Conservation (phyloP, 2,329 filamentous ascomycete genomes). For the Botrytis porri region DNA sequence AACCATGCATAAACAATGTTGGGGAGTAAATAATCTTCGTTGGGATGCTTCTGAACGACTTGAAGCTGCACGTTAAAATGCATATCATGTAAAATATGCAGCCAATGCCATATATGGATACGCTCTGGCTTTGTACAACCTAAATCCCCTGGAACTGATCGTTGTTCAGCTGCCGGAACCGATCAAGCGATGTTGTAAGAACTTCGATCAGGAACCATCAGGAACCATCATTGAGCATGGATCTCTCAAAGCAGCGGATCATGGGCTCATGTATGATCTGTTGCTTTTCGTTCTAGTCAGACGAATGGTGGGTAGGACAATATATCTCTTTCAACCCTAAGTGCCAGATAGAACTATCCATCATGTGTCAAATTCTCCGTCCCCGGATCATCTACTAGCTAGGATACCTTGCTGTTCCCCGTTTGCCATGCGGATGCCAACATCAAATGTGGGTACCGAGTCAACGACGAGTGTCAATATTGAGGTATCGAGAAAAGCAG, state of each 20-base stretch:
- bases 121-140: neutral
- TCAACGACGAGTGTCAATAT: conserved; percentile 1
- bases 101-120: neutral
- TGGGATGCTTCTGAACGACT: neutral
- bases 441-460: conserved; percentile 5
- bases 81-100: conserved; percentile 2
- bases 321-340: neutral
- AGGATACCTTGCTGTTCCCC: conserved; percentile 7
- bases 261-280: neutral
- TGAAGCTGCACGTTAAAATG: neutral
- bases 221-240: neutral
- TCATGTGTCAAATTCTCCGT: neutral
- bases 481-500: neutral
- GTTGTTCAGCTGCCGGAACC: neutral
- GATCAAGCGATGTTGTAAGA: neutral
- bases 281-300: neutral
- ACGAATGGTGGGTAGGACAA: neutral
- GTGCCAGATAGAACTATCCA: neutral
- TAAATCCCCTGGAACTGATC: neutral
- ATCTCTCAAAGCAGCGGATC: neutral
- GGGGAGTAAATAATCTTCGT: neutral
- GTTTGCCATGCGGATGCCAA: conserved; percentile 4
- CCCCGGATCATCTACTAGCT: neutral
- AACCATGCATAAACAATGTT: neutral
- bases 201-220: neutral